Base-by-base conservation (phyloP, 306 rosid genomes). In the Hippophae gyantsensis region DNA sequence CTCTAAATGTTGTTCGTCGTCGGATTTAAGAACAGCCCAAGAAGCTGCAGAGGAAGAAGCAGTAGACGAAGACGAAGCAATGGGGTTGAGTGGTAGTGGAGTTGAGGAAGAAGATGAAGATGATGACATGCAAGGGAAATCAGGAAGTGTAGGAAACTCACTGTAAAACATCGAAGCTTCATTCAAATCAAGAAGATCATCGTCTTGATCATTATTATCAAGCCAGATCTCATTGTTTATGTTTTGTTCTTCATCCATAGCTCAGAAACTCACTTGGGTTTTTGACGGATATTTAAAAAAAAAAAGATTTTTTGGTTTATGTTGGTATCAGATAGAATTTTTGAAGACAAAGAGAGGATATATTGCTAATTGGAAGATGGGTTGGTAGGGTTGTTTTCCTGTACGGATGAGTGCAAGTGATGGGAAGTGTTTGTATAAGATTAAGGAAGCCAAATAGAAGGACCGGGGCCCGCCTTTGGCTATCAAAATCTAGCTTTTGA, bases 61-160 rank as follows among this genome's bases (percentile, higher is more conserved):
- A 1, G 94, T 77, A 0, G 89, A 64, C 1, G 87, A 77, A 0
- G 92, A 74, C 0, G 86, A 55, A 6, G 81, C 60, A 7, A 63
- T 44, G 25, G 81, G 60, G 62, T 78, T 85, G 1, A 78, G 65
- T 9, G 89, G 83, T 0, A 65, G 70, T 0, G 77, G 84, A 9
- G 83, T 75, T 0, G 93, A 81, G 1, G 92, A 78, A 1, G 89
- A 76, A 0, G 95, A 82, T 0, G 96, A 87, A 3, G 99, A 84
- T 1, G 99, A 88, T 0, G 96, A 92, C 99, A 92, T 82, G 96
- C 99, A 88, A 43, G 99, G 77, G 47, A 88, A 92, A 70, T 82
- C 90, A 13, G 93, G 90, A 8, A 88, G 75, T 40, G 95, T 54
- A 49, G 95, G 99, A 64, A 92, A 92, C 42, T 85, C 95, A 0